These are phyloP conservation scores for Beta lomatogona DNA, from an alignment of 179 eudicot genomes.

Conservation along the genomic window DNA sequence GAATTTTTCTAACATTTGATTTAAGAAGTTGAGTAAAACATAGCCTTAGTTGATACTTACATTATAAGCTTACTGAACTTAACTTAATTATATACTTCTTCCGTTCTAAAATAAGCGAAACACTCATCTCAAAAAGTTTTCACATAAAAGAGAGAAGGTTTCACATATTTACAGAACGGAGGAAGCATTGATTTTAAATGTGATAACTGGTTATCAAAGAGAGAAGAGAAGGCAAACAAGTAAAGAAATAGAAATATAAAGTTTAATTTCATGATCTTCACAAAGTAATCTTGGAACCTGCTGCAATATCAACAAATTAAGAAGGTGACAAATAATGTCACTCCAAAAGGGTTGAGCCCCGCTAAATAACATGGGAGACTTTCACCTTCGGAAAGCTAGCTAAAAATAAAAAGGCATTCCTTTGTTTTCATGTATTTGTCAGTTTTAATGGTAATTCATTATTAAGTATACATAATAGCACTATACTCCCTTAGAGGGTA, in stretches of 20 bases:
- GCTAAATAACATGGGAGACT: conserved; percentile 35
- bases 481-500: conserved; percentile 19
- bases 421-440: conserved; percentile 37
- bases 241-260: neutral
- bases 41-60: too few species aligned
- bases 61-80: too few species aligned
- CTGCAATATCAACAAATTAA: conserved; percentile 23
- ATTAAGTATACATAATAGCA: neutral
- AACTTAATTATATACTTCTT: too few species aligned
- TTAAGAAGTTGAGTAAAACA: too few species aligned
- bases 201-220: neutral
- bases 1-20: too few species aligned
- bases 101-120: too few species aligned
- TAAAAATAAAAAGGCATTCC: neutral
- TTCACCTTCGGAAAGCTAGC: conserved; percentile 12
- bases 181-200: too few species aligned
- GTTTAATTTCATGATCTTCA: neutral
- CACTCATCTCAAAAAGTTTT: too few species aligned
- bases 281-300: conserved; percentile 20
- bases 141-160: too few species aligned
- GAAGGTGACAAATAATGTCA: conserved; percentile 27
- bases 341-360: conserved; percentile 35
- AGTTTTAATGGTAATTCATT: neutral
- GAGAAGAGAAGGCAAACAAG: neutral
- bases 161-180: too few species aligned